Conservation (phyloP, 2,329 filamentous ascomycete genomes). For the Colletotrichum chrysophilum region DNA sequence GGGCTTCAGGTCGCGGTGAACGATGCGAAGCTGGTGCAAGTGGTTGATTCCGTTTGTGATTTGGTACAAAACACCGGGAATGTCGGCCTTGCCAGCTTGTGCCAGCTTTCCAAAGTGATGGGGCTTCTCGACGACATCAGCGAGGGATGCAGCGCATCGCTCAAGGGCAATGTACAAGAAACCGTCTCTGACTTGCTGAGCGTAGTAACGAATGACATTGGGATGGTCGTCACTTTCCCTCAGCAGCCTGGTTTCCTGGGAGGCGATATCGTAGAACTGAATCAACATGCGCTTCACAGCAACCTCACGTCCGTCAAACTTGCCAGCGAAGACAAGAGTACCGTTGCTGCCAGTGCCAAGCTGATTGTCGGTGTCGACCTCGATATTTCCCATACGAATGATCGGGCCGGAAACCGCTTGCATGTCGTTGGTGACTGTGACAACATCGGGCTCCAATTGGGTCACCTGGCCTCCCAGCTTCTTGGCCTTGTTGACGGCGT, state of each 20-base stretch:
- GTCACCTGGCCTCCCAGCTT: slow-evolving; percentile 55
- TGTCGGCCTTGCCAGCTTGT: slow-evolving; percentile 73
- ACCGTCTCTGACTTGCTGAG: slow-evolving; percentile 84
- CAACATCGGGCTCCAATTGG: slow-evolving; percentile 66
- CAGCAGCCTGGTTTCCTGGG: slow-evolving; percentile 88
- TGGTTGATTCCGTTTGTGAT: slow-evolving; percentile 89
- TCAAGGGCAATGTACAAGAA: slow-evolving; percentile 98
- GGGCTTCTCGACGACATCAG: slow-evolving; percentile 85
- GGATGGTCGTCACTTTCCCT: slow-evolving; percentile 94
- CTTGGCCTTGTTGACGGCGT: slow-evolving; percentile 64
- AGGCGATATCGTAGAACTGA: slow-evolving; percentile 94
- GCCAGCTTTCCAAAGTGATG: slow-evolving; percentile 72
- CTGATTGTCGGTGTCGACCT: slow-evolving; percentile 67
- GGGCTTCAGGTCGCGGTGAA: slow-evolving; percentile 95
- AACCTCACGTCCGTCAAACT: slow-evolving; percentile 89
- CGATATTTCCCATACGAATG: slow-evolving; percentile 67
- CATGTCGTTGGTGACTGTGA: slow-evolving; percentile 62
- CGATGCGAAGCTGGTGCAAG: slow-evolving; percentile 89
- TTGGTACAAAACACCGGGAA: slow-evolving; percentile 83
- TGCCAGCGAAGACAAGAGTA: slow-evolving; percentile 95
- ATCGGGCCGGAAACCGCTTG: slow-evolving; percentile 64
- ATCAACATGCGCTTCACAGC: slow-evolving; percentile 97
- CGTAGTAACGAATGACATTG: slow-evolving; percentile 96
- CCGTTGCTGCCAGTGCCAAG: slow-evolving; percentile 88
- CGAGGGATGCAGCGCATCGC: slow-evolving; percentile 90